Conservation (phyloP, 441 rosid genomes). For the Cnidoscolus chayamansa region DNA sequence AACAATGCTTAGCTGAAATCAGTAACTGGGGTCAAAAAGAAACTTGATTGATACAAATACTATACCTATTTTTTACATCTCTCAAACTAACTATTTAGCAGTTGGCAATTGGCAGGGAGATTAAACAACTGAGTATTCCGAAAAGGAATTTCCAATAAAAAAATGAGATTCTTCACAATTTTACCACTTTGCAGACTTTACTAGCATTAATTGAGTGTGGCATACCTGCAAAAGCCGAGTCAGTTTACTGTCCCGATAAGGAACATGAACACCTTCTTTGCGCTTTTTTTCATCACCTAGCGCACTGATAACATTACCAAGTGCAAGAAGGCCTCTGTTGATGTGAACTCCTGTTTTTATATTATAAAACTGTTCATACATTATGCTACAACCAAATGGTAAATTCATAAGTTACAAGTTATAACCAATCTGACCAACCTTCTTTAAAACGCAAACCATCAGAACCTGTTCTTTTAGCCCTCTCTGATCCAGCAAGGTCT, state of each 20-base stretch:
- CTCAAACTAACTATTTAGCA: background rate
- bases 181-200: background rate
- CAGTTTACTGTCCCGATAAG: constrained; percentile 97
- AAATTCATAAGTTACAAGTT: constrained; percentile 18
- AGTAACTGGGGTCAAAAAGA: background rate
- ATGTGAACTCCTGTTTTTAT: constrained; percentile 81
- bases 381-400: constrained; percentile 18
- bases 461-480: constrained; percentile 98
- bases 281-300: constrained; percentile 98
- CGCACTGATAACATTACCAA: constrained; percentile 98
- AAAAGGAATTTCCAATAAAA: background rate
- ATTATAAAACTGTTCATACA: constrained; percentile 28
- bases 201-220: constrained; percentile 8
- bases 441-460: constrained; percentile 95
- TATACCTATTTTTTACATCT: background rate
- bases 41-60: background rate
- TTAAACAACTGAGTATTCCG: background rate
- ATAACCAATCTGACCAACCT: constrained; percentile 48
- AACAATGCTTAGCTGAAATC: background rate
- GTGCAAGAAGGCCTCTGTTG: constrained; percentile 97
- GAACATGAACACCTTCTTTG: constrained; percentile 90
- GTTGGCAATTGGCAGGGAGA: background rate
- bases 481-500: constrained; percentile 98
- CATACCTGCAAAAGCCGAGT: constrained; percentile 94
- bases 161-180: background rate